Evolutionary conservation across 2,329 filamentous ascomycete genomes (phyloP).

Genomic region (Aspergillus eucalypticola): DNA sequence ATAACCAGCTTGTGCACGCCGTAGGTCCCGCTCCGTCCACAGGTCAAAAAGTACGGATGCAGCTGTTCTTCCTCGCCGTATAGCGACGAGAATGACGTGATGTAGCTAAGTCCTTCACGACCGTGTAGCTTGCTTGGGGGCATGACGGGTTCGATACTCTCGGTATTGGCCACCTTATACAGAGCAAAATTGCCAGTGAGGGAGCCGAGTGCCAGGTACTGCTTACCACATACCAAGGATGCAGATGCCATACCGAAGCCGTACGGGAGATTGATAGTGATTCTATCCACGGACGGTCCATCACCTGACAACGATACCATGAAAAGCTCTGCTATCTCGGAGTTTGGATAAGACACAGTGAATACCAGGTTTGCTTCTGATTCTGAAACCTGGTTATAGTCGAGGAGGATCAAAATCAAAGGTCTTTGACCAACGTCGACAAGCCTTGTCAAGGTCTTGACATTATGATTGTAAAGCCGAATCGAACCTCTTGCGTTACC

Average conservation of each 20-base stretch:
- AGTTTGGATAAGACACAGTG: constrained; percentile 27
- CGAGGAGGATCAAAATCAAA: constrained; percentile 31
- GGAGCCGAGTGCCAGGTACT: constrained; percentile 56
- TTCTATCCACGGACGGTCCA: constrained; percentile 42
- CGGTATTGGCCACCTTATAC: constrained; percentile 36
- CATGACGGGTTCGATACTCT: constrained; percentile 25
- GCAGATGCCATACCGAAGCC: constrained; percentile 57
- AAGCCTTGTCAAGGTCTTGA: constrained; percentile 29
- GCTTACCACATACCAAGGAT: constrained; percentile 31
- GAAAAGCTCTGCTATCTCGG: constrained; percentile 33
- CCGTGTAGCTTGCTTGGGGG: constrained; percentile 45
- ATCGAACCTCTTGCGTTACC: constrained; percentile 36
- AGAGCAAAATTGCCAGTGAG: constrained; percentile 56
- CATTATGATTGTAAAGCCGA: constrained; percentile 37
- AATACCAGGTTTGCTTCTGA: constrained; percentile 24
- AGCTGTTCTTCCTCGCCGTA: constrained; percentile 16
- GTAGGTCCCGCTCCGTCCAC: constrained; percentile 74
- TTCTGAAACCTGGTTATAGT: constrained; percentile 14
- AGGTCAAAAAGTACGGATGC: constrained; percentile 60
- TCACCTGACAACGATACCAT: constrained; percentile 19
- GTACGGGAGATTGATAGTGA: constrained; percentile 37
- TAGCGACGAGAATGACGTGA: constrained; percentile 41
- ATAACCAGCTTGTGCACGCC: constrained; percentile 58
- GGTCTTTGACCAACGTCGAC: constrained; percentile 30
- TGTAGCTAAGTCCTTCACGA: constrained; percentile 67